Conservation (phyloP, 1,284 basidiomycete genomes). For the Acaromyces ingoldii region DNA sequence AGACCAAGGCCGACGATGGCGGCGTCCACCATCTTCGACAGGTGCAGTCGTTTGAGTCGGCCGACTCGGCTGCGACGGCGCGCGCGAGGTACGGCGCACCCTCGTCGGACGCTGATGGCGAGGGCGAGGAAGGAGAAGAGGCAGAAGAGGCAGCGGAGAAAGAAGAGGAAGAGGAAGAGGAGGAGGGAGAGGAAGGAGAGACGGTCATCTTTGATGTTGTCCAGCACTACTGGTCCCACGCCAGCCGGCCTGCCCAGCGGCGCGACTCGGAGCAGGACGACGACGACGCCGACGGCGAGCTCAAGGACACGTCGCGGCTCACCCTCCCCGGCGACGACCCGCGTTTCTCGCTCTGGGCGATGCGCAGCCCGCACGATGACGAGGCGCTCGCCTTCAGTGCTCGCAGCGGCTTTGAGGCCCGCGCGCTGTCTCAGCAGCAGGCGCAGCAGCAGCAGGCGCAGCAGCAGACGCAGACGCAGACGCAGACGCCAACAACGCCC, state of each 20-base stretch:
- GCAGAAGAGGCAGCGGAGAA: too few relatives aligned
- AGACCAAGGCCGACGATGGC: neutral
- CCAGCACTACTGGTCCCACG: slow-evolving; percentile 27
- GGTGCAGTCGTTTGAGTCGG: slow-evolving; percentile 25
- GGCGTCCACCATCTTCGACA: slow-evolving; percentile 15
- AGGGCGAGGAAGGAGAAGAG: too few relatives aligned
- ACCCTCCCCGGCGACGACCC: slow-evolving; percentile 38
- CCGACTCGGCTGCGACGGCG: slow-evolving; percentile 20
- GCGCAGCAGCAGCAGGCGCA: too few relatives aligned
- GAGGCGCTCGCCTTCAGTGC: slow-evolving; percentile 21
- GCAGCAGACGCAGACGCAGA: too few relatives aligned
- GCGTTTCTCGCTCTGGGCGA: slow-evolving; percentile 38
- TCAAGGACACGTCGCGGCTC: too few relatives aligned
- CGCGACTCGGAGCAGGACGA: neutral
- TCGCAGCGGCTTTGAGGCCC: slow-evolving; percentile 14
- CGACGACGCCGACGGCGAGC: neutral
- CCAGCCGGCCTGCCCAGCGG: too few relatives aligned
- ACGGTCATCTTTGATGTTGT: slow-evolving; percentile 32
- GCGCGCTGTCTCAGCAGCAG: too few relatives aligned
- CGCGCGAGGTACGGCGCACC: neutral
- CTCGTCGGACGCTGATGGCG: neutral
- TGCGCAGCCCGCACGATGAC: slow-evolving; percentile 13
- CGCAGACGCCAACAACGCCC: neutral
- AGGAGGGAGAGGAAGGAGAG: neutral
- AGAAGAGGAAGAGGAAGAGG: too few relatives aligned